A percentile compares a stretch with the other conserved stretches of the same genome.
Evolutionary conservation across 257 asterid genomes (phyloP).

Genomic region (Cinchona pubescens): DNA sequence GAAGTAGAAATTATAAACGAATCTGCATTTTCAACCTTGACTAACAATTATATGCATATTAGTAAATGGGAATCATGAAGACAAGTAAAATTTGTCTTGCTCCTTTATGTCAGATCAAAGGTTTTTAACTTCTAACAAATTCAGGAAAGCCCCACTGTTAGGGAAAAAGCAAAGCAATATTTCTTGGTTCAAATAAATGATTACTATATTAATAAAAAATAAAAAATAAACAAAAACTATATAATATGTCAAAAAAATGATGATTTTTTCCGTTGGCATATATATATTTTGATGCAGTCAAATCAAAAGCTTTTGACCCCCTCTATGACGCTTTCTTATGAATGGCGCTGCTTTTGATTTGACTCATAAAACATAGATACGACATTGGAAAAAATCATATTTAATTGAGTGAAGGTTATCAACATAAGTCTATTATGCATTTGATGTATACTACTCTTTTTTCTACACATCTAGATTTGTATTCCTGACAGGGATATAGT

Average conservation of each 20-base stretch:
- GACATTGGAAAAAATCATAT: too few species aligned
- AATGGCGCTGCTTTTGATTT: too few species aligned
- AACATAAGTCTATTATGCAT: too few species aligned
- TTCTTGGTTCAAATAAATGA: neutral
- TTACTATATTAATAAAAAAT: too few species aligned
- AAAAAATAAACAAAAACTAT: too few species aligned
- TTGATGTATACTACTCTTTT: too few species aligned
- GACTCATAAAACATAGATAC: too few species aligned
- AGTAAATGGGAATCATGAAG: neutral
- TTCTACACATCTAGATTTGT: too few species aligned
- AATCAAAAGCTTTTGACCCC: neutral
- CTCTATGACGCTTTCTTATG: neutral
- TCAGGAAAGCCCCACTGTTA: conserved; percentile 1
- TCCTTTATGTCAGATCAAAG: neutral
- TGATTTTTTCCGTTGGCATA: neutral
- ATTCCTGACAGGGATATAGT: too few species aligned
- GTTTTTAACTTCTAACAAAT: neutral
- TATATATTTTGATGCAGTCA: neutral
- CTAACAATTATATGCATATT: neutral
- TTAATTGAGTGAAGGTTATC: too few species aligned
- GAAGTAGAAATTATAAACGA: neutral
- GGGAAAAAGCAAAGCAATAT: neutral
- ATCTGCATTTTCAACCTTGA: neutral
- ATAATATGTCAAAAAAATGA: too few species aligned
- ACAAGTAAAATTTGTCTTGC: neutral